Conservation (phyloP, 2,329 filamentous ascomycete species). For the Epichloe amarillans region DNA sequence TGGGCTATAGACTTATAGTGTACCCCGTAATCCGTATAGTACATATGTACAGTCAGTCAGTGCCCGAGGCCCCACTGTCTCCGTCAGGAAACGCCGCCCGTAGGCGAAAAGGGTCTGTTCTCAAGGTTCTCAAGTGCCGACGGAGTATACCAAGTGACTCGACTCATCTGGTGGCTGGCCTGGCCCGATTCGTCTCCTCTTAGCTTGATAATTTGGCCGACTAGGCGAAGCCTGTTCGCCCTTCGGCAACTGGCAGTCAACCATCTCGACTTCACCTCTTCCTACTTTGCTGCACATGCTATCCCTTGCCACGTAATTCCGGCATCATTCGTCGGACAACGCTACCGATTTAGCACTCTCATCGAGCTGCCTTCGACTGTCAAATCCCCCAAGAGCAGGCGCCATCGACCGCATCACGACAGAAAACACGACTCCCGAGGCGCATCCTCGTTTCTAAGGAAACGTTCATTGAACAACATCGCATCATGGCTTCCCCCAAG, state of each 20-base stretch:
- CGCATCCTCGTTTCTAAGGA: not conserved
- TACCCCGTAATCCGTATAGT: not conserved
- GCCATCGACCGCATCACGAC: not conserved
- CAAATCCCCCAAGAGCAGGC: not conserved
- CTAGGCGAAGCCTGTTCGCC: no score
- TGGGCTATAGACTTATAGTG: no score
- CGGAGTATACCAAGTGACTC: not conserved
- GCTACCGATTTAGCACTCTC: not conserved
- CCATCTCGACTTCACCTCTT: not conserved
- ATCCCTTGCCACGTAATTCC: not conserved
- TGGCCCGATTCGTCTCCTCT: not conserved
- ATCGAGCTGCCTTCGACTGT: not conserved
- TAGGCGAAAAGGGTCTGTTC: not conserved
- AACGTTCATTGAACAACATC: not conserved
- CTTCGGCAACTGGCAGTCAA: not conserved
- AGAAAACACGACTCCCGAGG: not conserved
- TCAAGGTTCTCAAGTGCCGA: not conserved
- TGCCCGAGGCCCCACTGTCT: not conserved
- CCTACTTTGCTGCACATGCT: not conserved
- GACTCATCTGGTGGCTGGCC: not conserved
- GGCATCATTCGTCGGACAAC: not conserved
- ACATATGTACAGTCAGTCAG: not conserved
- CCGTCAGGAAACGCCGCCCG: not conserved
- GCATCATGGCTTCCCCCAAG: constrained; percentile 13
- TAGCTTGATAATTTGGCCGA: not conserved